Conservation (phyloP, 805 yeast species). For the Huiozyma sinensis region DNA sequence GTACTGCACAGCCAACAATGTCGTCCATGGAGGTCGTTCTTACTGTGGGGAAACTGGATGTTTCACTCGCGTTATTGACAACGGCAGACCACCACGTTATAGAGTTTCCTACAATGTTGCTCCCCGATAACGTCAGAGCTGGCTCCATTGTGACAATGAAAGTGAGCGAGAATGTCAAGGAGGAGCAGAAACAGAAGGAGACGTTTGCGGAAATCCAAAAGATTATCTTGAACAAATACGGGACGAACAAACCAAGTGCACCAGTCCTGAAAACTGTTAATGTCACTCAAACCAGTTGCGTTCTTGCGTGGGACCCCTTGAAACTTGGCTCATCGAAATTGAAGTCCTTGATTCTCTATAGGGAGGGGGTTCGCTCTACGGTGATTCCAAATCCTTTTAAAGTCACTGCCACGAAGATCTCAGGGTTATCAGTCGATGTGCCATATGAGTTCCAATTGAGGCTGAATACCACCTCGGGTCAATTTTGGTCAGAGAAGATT, state of each 20-base stretch:
- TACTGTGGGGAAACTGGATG: constrained; percentile 92
- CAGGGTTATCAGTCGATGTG: constrained; percentile 85
- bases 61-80: constrained; percentile 80
- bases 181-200: constrained; percentile 49
- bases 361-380: constrained; percentile 51
- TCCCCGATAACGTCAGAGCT: constrained; percentile 84
- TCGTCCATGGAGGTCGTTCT: constrained; percentile 66
- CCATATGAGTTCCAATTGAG: constrained; percentile 68
- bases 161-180: constrained; percentile 65
- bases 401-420: constrained; percentile 72
- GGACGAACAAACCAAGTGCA: constrained; percentile 54
- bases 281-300: constrained; percentile 90
- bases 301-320: constrained; percentile 85
- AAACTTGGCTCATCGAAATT: constrained; percentile 74
- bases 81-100: constrained; percentile 90
- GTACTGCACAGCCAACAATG: too few relatives aligned
- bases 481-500: constrained; percentile 54
- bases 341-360: constrained; percentile 65
- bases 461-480: constrained; percentile 86
- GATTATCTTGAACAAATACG: constrained; percentile 61
- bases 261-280: constrained; percentile 66
- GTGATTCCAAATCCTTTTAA: constrained; percentile 75
- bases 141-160: constrained; percentile 83
- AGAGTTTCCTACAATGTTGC: constrained; percentile 89
- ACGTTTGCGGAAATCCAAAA: constrained; percentile 60